Evolutionary conservation across 2,329 filamentous ascomycete species (phyloP).

Genomic region (Fusarium kyushuense): DNA sequence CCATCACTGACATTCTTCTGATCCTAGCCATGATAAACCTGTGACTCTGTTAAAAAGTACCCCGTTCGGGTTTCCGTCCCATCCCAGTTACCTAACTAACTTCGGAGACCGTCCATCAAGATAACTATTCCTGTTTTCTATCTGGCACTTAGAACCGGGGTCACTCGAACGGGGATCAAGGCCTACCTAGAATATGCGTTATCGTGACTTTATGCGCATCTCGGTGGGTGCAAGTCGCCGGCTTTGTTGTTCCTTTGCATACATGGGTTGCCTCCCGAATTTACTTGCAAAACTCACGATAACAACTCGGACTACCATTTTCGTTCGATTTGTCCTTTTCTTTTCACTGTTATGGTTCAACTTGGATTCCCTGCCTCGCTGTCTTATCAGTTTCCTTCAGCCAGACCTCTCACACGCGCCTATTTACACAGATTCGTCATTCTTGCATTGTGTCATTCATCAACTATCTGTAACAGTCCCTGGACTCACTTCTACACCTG

Average conservation of each 20-base stretch:
- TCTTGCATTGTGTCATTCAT: not conserved
- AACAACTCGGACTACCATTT: conserved; percentile 43
- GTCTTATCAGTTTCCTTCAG: conserved; percentile 1
- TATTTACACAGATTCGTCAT: not conserved
- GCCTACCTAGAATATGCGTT: conserved; percentile 22
- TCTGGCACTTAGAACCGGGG: conserved; percentile 27
- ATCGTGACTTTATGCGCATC: conserved; percentile 29
- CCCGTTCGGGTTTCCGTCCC: conserved; percentile 5
- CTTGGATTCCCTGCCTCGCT: conserved; percentile 17
- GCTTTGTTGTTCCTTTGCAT: conserved; percentile 12
- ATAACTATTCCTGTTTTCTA: conserved; percentile 16
- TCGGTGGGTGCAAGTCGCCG: conserved; percentile 18
- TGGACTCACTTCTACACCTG: not conserved
- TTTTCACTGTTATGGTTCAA: conserved; percentile 9
- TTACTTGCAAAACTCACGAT: conserved; percentile 36
- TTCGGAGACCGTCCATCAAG: conserved; percentile 33
- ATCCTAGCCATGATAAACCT: not conserved
- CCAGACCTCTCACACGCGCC: not conserved
- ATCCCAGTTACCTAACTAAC: conserved; percentile 20
- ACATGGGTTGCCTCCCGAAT: conserved; percentile 39
- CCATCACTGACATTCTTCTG: conserved; percentile 11
- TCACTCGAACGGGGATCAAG: conserved; percentile 23
- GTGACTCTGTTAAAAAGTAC: not conserved
- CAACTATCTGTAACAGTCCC: not conserved
- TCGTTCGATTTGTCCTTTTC: conserved; percentile 9